A percentile compares a stretch with the other conserved stretches of the same genome.
These are phyloP conservation scores for Verticillium isaacii DNA, from an alignment of 2,329 filamentous ascomycete species.

Conservation along the genomic window DNA sequence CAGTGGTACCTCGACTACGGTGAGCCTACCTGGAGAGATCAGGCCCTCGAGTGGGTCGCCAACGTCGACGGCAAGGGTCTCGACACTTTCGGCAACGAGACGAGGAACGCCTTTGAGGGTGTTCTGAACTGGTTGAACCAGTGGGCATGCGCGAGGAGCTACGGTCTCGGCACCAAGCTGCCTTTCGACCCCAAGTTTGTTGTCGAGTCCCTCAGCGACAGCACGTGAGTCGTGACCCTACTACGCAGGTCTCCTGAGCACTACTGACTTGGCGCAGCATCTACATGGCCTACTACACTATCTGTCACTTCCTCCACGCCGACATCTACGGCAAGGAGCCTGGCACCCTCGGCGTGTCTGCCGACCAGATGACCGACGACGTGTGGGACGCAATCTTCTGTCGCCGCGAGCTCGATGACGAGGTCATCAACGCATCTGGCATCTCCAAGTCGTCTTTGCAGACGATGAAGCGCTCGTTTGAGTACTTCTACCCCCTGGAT, in stretches of 20 bases:
- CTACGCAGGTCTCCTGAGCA: too few species aligned
- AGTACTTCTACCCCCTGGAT: slow-evolving; percentile 96
- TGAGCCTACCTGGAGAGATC: slow-evolving; percentile 78
- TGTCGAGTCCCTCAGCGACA: slow-evolving; percentile 88
- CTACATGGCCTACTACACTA: slow-evolving; percentile 54
- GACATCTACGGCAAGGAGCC: slow-evolving; percentile 78
- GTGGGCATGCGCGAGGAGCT: slow-evolving; percentile 91
- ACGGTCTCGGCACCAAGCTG: slow-evolving; percentile 87
- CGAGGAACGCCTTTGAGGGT: slow-evolving; percentile 75
- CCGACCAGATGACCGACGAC: slow-evolving; percentile 89
- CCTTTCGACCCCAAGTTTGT: slow-evolving; percentile 91
- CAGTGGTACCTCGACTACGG: slow-evolving; percentile 96
- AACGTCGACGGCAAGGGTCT: slow-evolving; percentile 62
- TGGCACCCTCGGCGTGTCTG: slow-evolving; percentile 63
- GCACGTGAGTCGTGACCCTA: slow-evolving; percentile 52
- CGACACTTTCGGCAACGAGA: slow-evolving; percentile 75
- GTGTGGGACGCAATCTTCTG: slow-evolving; percentile 96
- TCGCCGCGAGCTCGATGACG: slow-evolving; percentile 64
- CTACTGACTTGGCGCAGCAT: too few species aligned
- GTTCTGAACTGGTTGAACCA: slow-evolving; percentile 90
- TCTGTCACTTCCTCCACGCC: slow-evolving; percentile 61
- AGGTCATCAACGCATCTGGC: slow-evolving; percentile 58
- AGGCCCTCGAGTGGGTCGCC: slow-evolving; percentile 67
- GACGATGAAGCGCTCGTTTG: slow-evolving; percentile 83
- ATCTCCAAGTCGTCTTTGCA: slow-evolving; percentile 72